phyloP scores from a whole-genome alignment of 352 stramenopile species.

The Halophytophthora batemanensis region DNA sequence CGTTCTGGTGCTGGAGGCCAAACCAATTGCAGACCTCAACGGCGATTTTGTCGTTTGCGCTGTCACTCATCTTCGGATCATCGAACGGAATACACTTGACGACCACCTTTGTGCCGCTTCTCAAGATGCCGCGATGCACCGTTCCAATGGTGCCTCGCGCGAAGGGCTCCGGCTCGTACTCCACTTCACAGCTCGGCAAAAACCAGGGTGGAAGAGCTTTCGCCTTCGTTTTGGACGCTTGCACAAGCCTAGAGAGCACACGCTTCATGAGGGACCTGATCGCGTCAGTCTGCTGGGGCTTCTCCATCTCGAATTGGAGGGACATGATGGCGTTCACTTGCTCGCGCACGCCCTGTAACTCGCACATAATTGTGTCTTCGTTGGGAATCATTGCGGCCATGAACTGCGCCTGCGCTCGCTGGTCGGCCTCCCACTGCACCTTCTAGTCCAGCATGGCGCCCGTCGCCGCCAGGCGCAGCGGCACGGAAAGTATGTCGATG shows the following conservation, averaged over 20 bases:
- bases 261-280: background rate
- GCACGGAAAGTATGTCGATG: conserved; percentile 10
- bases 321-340: background rate
- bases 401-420: background rate
- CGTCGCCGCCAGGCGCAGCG: conserved; percentile 11
- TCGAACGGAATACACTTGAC: conserved; percentile 22
- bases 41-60: conserved; percentile 5
- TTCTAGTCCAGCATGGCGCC: conserved; percentile 10
- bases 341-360: background rate
- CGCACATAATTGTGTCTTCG: background rate
- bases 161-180: conserved; percentile 9
- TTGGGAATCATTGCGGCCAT: background rate
- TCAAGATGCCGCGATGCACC: conserved; percentile 15
- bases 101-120: conserved; percentile 16
- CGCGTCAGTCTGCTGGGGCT: background rate
- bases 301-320: conserved; percentile 7
- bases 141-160: conserved; percentile 14
- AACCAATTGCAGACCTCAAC: conserved; percentile 20
- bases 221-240: background rate
- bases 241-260: background rate
- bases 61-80: background rate
- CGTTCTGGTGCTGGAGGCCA: conserved; percentile 22
- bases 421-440: background rate
- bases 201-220: conserved; percentile 6
- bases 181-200: conserved; percentile 9